Conservation (phyloP, 2,329 filamentous ascomycete genomes). For the Coniochaeta sp. region DNA sequence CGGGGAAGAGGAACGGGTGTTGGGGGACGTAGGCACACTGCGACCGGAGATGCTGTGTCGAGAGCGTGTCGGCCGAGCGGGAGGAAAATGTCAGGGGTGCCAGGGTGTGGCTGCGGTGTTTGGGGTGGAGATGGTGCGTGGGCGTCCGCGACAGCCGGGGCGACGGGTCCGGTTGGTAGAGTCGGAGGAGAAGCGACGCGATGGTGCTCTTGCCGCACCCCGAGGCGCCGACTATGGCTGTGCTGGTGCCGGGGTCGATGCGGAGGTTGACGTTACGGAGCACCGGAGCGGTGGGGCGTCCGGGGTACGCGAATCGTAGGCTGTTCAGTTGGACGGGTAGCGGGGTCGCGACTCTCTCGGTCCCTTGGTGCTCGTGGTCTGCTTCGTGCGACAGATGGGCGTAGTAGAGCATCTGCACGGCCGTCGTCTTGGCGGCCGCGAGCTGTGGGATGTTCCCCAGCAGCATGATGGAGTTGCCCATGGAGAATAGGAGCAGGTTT, state of each 20-base stretch:
- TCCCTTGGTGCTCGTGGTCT: conserved; percentile 52
- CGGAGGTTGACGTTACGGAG: conserved; percentile 59
- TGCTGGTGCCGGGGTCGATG: conserved; percentile 56
- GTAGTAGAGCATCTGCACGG: conserved; percentile 64
- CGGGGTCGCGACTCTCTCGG: conserved; percentile 21
- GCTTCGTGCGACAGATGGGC: conserved; percentile 46
- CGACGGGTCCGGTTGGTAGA: conserved; percentile 46
- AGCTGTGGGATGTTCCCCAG: conserved; percentile 75
- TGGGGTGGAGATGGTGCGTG: neutral
- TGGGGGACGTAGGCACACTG: conserved; percentile 65
- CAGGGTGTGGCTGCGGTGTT: neutral
- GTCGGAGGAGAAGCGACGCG: conserved; percentile 62
- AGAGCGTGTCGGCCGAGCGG: conserved; percentile 47
- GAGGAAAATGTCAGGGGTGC: conserved; percentile 49
- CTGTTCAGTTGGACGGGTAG: conserved; percentile 46
- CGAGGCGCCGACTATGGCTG: conserved; percentile 74
- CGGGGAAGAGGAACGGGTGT: conserved; percentile 68
- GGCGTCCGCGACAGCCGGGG: neutral
- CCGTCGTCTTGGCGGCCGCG: conserved; percentile 64
- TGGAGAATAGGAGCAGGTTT: conserved; percentile 76
- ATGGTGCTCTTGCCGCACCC: conserved; percentile 92
- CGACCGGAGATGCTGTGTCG: conserved; percentile 52
- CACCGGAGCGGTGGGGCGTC: conserved; percentile 41
- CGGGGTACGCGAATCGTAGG: conserved; percentile 67
- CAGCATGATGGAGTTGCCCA: conserved; percentile 64